Evolutionary conservation across 2,329 filamentous ascomycete genomes (phyloP).

Genomic region (Monosporascus sp.): DNA sequence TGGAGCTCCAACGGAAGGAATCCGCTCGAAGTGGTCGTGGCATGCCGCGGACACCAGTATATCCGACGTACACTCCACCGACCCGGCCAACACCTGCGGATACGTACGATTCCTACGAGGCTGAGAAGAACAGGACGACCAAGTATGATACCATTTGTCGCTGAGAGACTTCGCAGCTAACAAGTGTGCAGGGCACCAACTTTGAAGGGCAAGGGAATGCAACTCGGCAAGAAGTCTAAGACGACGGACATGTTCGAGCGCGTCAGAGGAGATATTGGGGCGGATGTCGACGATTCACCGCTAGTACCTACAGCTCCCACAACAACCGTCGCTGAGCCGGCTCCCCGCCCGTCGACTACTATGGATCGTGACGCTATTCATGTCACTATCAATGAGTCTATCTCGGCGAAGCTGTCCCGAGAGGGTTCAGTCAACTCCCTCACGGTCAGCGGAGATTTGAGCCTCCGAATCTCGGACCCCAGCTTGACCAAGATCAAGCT

Average conservation of each 20-base stretch:
- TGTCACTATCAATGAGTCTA: constrained; percentile 82
- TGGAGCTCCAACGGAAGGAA: constrained; percentile 98
- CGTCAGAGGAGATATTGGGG: constrained; percentile 85
- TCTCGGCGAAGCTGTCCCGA: constrained; percentile 80
- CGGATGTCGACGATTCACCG: constrained; percentile 73
- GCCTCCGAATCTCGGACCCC: constrained; percentile 83
- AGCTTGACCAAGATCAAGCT: constrained; percentile 90
- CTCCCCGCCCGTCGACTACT: constrained; percentile 59
- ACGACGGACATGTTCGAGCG: constrained; percentile 96
- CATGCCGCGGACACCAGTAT: constrained; percentile 70
- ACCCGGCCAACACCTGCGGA: constrained; percentile 68
- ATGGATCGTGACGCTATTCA: constrained; percentile 81
- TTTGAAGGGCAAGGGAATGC: constrained; percentile 95
- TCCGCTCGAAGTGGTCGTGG: constrained; percentile 70
- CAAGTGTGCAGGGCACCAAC: constrained; percentile 47
- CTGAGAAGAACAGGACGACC: constrained; percentile 90
- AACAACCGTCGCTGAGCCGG: constrained; percentile 46
- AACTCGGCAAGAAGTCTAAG: constrained; percentile 97
- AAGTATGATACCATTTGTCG: constrained; percentile 51
- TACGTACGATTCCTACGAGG: constrained; percentile 90
- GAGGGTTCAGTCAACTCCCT: constrained; percentile 85
- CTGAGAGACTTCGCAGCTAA: constrained; percentile 17
- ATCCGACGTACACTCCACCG: constrained; percentile 84
- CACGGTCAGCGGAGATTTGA: constrained; percentile 86
- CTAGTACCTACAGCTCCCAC: constrained; percentile 54